These are phyloP conservation scores for Trichophyton mentagrophytes DNA, from an alignment of 2,329 filamentous ascomycete genomes.

Conservation along the genomic window DNA sequence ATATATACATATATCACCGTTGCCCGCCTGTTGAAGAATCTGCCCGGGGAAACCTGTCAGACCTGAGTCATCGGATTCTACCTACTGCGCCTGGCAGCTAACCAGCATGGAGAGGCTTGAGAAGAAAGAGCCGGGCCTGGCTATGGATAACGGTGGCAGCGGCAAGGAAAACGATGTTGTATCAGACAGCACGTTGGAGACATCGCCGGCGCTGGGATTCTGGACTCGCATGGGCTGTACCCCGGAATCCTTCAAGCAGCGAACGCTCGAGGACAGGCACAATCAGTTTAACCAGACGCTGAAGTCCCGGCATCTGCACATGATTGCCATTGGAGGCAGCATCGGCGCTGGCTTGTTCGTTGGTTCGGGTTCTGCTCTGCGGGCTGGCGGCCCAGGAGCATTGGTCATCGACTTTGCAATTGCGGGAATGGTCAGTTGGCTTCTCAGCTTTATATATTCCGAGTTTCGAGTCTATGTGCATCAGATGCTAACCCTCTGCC, in stretches of 20 bases:
- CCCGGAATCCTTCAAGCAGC: constrained; percentile 27
- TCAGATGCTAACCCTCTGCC: constrained; percentile 4
- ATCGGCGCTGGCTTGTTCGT: constrained; percentile 29
- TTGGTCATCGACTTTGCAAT: constrained; percentile 38
- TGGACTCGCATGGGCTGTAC: constrained; percentile 31
- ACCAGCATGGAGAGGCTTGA: neutral
- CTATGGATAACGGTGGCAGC: neutral
- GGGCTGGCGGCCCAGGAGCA: constrained; percentile 26
- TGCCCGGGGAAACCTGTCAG: neutral
- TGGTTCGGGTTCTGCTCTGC: constrained; percentile 26
- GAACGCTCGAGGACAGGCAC: constrained; percentile 16
- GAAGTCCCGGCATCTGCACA: constrained; percentile 27
- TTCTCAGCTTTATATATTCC: neutral
- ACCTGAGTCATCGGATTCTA: neutral
- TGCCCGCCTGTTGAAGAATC: neutral
- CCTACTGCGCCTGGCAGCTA: neutral
- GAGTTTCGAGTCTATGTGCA: neutral
- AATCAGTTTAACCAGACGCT: constrained; percentile 20
- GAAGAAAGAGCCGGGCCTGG: neutral
- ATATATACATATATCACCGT: neutral
- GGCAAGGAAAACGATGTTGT: neutral
- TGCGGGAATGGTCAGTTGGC: constrained; percentile 30
- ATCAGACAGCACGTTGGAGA: neutral
- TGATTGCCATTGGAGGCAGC: constrained; percentile 27
- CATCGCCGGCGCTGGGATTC: constrained; percentile 15